Evolutionary conservation across 495 filamentous ascomycete species (phyloP).

Genomic region (Penicillium diatomitis): DNA sequence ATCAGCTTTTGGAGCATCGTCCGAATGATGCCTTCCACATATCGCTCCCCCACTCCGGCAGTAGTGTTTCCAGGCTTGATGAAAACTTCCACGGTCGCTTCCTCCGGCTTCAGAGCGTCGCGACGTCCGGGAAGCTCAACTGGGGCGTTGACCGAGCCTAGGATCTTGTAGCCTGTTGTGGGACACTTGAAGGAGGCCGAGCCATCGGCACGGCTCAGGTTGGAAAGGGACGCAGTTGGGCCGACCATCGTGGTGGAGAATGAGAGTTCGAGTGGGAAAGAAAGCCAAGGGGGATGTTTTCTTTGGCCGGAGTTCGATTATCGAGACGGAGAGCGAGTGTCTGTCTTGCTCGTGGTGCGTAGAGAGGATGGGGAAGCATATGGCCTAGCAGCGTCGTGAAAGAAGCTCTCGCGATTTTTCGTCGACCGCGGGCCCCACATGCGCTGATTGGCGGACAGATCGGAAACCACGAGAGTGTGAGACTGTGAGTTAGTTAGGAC

Average conservation of each 20-base stretch:
- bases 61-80: conserved; percentile 61
- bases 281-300: background rate
- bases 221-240: conserved; percentile 29
- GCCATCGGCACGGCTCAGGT: conserved; percentile 70
- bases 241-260: conserved; percentile 23
- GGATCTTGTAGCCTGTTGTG: conserved; percentile 66
- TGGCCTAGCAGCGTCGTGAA: no score
- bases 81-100: conserved; percentile 82
- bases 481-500: no score
- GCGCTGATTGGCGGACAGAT: conserved; percentile 12
- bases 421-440: conserved; percentile 9
- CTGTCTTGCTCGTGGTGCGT: no score
- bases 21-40: conserved; percentile 26
- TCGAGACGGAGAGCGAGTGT: no score
- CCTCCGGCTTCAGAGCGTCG: conserved; percentile 75
- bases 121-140: conserved; percentile 72
- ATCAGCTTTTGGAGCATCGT: conserved; percentile 23
- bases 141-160: conserved; percentile 85
- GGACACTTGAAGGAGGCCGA: conserved; percentile 69
- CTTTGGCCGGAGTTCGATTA: no score
- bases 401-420: conserved; percentile 14
- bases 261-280: background rate
- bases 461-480: no score
- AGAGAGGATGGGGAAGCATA: no score
- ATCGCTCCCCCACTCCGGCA: conserved; percentile 69